Percentiles rank a stretch among this genome's conserved stretches.
phyloP scores from a whole-genome alignment of 768 basidiomycete genomes.

The Calocybe cyanea region DNA sequence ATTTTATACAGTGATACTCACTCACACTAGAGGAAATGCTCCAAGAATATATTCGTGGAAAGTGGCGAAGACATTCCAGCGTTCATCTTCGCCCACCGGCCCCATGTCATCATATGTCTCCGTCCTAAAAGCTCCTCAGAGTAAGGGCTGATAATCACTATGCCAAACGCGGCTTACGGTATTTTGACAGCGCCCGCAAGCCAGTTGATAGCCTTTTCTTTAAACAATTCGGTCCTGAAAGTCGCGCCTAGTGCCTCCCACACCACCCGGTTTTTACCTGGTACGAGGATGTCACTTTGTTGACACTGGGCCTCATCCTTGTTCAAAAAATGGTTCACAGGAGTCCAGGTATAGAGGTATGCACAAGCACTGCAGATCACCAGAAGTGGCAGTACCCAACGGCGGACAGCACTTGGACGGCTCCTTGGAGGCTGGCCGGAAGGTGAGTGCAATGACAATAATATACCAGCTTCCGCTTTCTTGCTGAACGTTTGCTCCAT shows the following conservation, averaged over 20 bases:
- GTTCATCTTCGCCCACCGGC: constrained; percentile 42
- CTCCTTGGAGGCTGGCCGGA: neutral
- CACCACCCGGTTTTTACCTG: constrained; percentile 33
- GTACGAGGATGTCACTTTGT: constrained; percentile 35
- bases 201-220: constrained; percentile 38
- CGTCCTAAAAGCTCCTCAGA: constrained; percentile 30
- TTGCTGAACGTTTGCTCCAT: constrained; percentile 5
- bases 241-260: constrained; percentile 30
- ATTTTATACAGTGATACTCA: neutral
- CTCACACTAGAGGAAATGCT: constrained; percentile 63
- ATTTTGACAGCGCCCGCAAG: constrained; percentile 45
- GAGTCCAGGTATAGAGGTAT: neutral
- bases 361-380: constrained; percentile 6
- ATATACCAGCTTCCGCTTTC: constrained; percentile 2
- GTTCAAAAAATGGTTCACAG: neutral
- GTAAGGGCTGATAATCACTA: neutral
- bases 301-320: constrained; percentile 21
- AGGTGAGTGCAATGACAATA: constrained; percentile 1
- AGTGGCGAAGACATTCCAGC: constrained; percentile 50
- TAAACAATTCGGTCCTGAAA: constrained; percentile 34
- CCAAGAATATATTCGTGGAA: constrained; percentile 53
- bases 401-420: neutral
- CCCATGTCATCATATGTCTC: constrained; percentile 51
- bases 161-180: constrained; percentile 27
- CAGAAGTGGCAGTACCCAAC: constrained; percentile 3